These are phyloP conservation scores for Schizophyllum commune DNA, from an alignment of 1,284 basidiomycete species.

Conservation along the genomic window DNA sequence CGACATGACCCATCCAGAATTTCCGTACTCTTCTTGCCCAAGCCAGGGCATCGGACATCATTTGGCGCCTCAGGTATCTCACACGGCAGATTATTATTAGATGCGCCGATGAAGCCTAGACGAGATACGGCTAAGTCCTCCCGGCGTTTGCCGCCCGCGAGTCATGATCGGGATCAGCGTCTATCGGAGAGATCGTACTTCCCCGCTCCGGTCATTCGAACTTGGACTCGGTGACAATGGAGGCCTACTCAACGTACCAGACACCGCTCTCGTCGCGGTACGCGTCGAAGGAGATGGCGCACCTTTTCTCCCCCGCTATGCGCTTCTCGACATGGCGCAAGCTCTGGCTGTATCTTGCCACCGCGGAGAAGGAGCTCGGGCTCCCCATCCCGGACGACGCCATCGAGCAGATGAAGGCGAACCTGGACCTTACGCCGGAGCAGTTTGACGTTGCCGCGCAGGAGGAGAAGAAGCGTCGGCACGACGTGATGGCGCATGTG, in stretches of 20 bases:
- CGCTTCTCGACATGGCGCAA: conserved; percentile 96
- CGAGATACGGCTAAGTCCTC: too few relatives aligned
- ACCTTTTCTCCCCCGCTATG: conserved; percentile 90
- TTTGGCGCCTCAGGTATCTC: too few relatives aligned
- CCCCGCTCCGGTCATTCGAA: too few relatives aligned
- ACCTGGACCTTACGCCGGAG: conserved; percentile 78
- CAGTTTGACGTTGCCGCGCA: conserved; percentile 90
- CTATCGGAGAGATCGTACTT: too few relatives aligned
- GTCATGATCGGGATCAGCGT: too few relatives aligned
- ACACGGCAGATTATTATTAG: too few relatives aligned
- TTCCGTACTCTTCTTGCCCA: too few relatives aligned
- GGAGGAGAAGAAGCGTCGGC: conserved; percentile 96
- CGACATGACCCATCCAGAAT: too few relatives aligned
- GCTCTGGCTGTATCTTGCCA: conserved; percentile 94
- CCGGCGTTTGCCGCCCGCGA: too few relatives aligned
- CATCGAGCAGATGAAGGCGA: conserved; percentile 88
- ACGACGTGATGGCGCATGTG: conserved; percentile 99
- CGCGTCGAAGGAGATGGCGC: conserved; percentile 98
- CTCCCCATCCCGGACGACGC: conserved; percentile 87
- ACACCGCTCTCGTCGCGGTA: conserved; percentile 85
- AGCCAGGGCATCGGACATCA: too few relatives aligned
- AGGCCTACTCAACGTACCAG: conserved; percentile 62
- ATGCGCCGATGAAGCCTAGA: too few relatives aligned
- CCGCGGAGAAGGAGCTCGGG: conserved; percentile 94
- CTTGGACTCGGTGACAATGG: conserved; percentile 33